These are phyloP conservation scores for Rosa multiflora DNA, from an alignment of 306 rosid genomes.

Conservation along the genomic window DNA sequence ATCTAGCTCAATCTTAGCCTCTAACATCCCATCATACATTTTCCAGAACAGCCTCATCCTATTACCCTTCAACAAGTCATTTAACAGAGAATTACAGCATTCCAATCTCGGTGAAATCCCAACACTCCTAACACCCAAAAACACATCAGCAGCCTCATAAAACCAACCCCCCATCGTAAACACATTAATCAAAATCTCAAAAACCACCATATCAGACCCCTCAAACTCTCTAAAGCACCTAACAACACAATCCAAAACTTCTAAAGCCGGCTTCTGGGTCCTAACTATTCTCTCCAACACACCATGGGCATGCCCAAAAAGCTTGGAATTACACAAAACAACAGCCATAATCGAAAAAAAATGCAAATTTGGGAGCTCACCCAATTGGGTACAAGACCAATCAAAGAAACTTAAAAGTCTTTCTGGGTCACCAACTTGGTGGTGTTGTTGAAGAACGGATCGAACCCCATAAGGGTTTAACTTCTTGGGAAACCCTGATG, in stretches of 20 bases:
- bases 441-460: too few relatives aligned
- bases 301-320: slow-evolving; percentile 24
- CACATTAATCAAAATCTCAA: slow-evolving; percentile 28
- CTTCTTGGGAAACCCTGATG: too few relatives aligned
- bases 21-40: slow-evolving; percentile 41
- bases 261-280: background rate
- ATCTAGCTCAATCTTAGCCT: slow-evolving; percentile 18
- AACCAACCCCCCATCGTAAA: slow-evolving; percentile 36
- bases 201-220: too few relatives aligned
- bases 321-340: slow-evolving; percentile 39
- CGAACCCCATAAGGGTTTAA: too few relatives aligned
- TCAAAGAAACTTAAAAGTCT: too few relatives aligned
- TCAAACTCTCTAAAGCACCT: too few relatives aligned
- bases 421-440: too few relatives aligned
- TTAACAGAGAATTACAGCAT: slow-evolving; percentile 42
- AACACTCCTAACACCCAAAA: slow-evolving; percentile 32
- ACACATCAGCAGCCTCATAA: slow-evolving; percentile 39
- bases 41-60: slow-evolving; percentile 50
- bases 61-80: slow-evolving; percentile 38
- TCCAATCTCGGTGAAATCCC: slow-evolving; percentile 37
- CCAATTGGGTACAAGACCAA: too few relatives aligned
- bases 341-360: too few relatives aligned
- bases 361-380: too few relatives aligned
- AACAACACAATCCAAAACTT: too few relatives aligned
- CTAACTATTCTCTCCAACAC: slow-evolving; percentile 37